phyloP scores from a whole-genome alignment of 805 yeast genomes.

The Candida maesae region DNA sequence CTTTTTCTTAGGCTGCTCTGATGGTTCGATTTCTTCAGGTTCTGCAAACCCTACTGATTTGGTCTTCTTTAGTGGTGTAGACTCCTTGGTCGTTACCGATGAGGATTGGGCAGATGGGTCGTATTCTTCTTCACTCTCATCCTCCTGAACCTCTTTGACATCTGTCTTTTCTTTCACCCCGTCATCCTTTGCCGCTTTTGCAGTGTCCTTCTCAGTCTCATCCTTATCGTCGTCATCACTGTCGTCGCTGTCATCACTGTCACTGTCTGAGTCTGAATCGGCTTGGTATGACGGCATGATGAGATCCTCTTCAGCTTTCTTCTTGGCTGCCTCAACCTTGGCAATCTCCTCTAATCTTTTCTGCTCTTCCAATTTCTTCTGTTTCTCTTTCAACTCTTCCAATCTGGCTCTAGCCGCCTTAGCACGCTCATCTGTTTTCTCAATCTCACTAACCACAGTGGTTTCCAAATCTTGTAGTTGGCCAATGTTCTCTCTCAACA shows the following conservation, averaged over 20 bases:
- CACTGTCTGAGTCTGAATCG: constrained; percentile 13
- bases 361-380: constrained; percentile 14
- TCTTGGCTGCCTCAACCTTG: constrained; percentile 11
- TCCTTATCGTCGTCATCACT: constrained; percentile 19
- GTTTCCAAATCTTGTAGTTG: constrained; percentile 18
- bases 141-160: neutral
- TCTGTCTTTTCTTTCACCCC: neutral
- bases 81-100: too few species aligned
- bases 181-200: constrained; percentile 1
- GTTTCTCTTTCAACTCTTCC: constrained; percentile 15
- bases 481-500: constrained; percentile 15
- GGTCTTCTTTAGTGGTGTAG: neutral
- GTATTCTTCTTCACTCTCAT: too few species aligned
- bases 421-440: constrained; percentile 8
- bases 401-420: constrained; percentile 12
- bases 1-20: neutral
- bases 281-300: constrained; percentile 22
- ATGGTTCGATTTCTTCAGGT: neutral
- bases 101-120: too few species aligned
- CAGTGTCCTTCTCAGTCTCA: neutral
- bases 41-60: neutral
- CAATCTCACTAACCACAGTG: constrained; percentile 14
- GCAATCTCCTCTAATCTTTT: constrained; percentile 9
- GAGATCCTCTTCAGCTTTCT: constrained; percentile 16
- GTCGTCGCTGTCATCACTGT: constrained; percentile 4